Evolutionary conservation across 768 basidiomycete genomes (phyloP), one percentile per base, ranked within the genome.

Genomic region (Mycena chlorophos): DNA sequence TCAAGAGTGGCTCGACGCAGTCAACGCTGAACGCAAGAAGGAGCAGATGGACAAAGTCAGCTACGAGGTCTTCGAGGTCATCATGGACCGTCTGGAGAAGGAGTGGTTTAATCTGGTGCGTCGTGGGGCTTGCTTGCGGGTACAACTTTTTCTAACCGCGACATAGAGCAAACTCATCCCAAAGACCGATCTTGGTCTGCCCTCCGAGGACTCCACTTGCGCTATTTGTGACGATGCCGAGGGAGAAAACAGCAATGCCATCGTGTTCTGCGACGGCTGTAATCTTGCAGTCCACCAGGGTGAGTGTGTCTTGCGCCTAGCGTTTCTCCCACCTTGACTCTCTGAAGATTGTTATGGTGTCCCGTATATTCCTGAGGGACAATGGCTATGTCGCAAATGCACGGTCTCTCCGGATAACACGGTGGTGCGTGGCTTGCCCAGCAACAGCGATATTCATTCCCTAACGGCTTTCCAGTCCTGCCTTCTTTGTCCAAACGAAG

Each of bases 261-360:
- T 98, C 63, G 95, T 99, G 4, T 99, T 99, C 66, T 99, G 97
- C 69, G 97, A 99, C 68, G 97, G 96, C 0, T 99, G 97, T 70
- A 98, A 98, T 71, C 75, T 99, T 25, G 97, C 97, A 10, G 97
- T 99, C n/a, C 97, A 99, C 75, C 97, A 99, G 82, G 95, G 95
- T 91, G 56, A 51, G 81, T 62, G 3, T 14, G 27, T n/a, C 20
- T n/a, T 31, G 3, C 17, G 25, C 31, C 12, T 47, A 14, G 14
- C 29, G 16, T 16, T 3, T 17, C 20, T 6, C 5, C 17, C 47
- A 45, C 49, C 16, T 28, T 19, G 54, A 29, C 45, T 38, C 17
- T 6, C 28, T 27, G 2, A 60, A 97, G 97, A 99, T 68, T 99
- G 97, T 66, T 99, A 99, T 66, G 97, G 97, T 19, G 94, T 99